Evolutionary conservation across 768 basidiomycete species (phyloP).

Genomic region (Leccinum boreale): DNA sequence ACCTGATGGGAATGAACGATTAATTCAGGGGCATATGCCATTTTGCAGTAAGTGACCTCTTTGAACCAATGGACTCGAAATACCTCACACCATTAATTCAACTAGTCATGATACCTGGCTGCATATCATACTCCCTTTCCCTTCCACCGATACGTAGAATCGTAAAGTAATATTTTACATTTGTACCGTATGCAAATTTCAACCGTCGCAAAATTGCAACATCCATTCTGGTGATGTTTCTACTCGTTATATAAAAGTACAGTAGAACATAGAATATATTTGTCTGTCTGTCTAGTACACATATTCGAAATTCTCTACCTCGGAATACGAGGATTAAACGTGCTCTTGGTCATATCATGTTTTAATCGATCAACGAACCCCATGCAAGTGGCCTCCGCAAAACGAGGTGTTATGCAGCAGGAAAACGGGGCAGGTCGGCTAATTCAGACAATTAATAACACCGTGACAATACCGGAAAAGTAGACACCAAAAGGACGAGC

Average conservation of each 20-base stretch:
- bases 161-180: background rate
- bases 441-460: background rate
- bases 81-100: no score
- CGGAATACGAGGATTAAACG: background rate
- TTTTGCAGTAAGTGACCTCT: no score
- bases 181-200: background rate
- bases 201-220: no score
- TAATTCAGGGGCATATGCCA: no score
- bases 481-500: no score
- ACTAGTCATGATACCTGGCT: no score
- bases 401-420: slow-evolving; percentile 21
- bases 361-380: background rate
- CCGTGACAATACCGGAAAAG: background rate
- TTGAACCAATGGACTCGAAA: no score
- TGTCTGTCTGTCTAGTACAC: background rate
- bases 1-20: no score
- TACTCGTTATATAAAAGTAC: background rate
- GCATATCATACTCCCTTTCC: no score
- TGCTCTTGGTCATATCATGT: background rate
- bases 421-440: slow-evolving; percentile 17
- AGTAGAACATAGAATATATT: background rate
- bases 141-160: no score
- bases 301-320: background rate
- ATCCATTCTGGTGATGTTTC: background rate
- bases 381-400: background rate